These are phyloP conservation scores for Leccinum ochraceum DNA, from an alignment of 768 basidiomycete genomes.

Conservation along the genomic window DNA sequence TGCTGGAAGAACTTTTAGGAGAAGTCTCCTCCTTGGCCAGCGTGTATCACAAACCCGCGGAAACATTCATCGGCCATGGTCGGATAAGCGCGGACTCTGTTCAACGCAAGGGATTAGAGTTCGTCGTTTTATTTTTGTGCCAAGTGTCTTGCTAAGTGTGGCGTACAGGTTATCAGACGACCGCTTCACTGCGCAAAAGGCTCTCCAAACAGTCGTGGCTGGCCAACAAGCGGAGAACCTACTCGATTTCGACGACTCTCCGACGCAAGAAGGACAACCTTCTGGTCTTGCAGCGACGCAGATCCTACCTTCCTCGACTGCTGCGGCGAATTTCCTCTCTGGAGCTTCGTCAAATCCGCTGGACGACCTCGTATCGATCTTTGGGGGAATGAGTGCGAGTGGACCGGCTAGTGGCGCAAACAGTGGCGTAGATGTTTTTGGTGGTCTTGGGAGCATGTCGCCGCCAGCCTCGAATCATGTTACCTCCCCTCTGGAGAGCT, in stretches of 20 bases:
- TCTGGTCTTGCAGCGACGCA: conserved; percentile 80
- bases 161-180: conserved; percentile 61
- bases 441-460: conserved; percentile 22
- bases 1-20: conserved; percentile 88
- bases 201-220: conserved; percentile 86
- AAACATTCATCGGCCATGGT: conserved; percentile 94
- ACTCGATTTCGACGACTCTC: conserved; percentile 86
- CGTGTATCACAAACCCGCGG: conserved; percentile 96
- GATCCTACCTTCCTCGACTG: conserved; percentile 68
- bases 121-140: conserved; percentile 27
- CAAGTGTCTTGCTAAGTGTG: conserved; percentile 4
- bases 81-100: conserved; percentile 83
- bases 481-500: conserved; percentile 25
- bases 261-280: conserved; percentile 55
- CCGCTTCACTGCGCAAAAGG: conserved; percentile 72
- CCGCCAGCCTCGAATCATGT: conserved; percentile 1
- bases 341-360: conserved; percentile 87
- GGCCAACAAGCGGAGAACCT: conserved; percentile 95
- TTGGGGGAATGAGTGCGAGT: conserved; percentile 54
- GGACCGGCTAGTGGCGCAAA: conserved; percentile 15
- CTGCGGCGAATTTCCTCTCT: conserved; percentile 70
- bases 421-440: conserved; percentile 14
- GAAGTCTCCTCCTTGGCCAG: conserved; percentile 90
- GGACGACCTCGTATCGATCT: conserved; percentile 93
- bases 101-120: conserved; percentile 64